Percentiles rank a stretch among this genome's conserved stretches.
Conservation (phyloP, 495 filamentous ascomycete genomes). For the Lasiosphaeriaceae sp. region DNA sequence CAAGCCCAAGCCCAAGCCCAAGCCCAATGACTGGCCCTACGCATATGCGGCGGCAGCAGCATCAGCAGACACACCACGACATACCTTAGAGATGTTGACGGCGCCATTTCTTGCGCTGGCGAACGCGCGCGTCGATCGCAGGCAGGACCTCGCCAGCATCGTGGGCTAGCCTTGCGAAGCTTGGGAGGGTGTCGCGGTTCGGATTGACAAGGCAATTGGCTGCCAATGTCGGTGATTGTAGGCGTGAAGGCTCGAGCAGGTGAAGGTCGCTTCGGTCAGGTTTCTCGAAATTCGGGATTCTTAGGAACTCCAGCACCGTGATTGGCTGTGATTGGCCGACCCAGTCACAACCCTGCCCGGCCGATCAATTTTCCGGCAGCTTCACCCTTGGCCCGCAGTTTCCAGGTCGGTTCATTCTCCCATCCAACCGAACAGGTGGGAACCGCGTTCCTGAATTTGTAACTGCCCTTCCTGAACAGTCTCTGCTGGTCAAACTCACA, state of each 20-base stretch:
- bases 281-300: slow-evolving; percentile 38
- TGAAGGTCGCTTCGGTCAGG: slow-evolving; percentile 30
- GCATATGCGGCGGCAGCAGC: neutral
- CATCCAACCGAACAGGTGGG: too few relatives aligned
- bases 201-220: slow-evolving; percentile 37
- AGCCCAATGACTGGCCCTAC: slow-evolving; percentile 1
- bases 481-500: too few relatives aligned
- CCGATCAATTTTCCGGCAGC: slow-evolving; percentile 23
- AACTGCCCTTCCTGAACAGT: too few relatives aligned
- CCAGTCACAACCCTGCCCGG: slow-evolving; percentile 8
- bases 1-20: too few relatives aligned
- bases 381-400: neutral
- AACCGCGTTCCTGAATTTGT: too few relatives aligned
- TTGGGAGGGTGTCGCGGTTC: slow-evolving; percentile 31
- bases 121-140: slow-evolving; percentile 76
- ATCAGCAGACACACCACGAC: slow-evolving; percentile 18
- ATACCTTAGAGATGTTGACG: slow-evolving; percentile 58
- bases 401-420: too few relatives aligned
- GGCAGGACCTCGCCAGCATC: slow-evolving; percentile 84
- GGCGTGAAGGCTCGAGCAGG: slow-evolving; percentile 24
- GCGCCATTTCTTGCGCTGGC: slow-evolving; percentile 64
- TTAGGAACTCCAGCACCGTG: slow-evolving; percentile 30
- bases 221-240: slow-evolving; percentile 34
- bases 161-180: slow-evolving; percentile 49
- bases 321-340: slow-evolving; percentile 15